phyloP scores from a whole-genome alignment of 345 rosid genomes.

The Populus deltoides region DNA sequence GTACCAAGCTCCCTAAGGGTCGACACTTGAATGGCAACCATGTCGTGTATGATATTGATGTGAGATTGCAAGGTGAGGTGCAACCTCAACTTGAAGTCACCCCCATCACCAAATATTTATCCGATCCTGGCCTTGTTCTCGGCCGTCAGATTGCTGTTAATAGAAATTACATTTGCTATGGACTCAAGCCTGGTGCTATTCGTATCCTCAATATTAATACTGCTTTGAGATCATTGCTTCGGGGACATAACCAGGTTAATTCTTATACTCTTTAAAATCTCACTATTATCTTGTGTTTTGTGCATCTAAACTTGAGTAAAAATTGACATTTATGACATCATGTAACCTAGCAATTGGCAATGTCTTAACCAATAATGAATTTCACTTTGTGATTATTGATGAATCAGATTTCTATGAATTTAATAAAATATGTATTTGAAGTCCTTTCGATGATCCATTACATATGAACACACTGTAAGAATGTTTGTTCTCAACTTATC shows the following conservation, averaged over 20 bases:
- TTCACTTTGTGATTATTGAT: background rate
- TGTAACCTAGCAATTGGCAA: background rate
- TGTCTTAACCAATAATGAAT: background rate
- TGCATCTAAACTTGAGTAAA: background rate
- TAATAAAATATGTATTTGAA: background rate
- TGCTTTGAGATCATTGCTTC: constrained; percentile 72
- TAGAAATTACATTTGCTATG: constrained; percentile 74
- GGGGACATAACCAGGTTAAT: constrained; percentile 76
- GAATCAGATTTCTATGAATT: background rate
- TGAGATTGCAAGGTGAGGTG: constrained; percentile 54
- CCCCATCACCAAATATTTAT: constrained; percentile 83
- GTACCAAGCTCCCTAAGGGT: constrained; percentile 58
- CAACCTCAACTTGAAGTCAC: constrained; percentile 88
- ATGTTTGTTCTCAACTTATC: background rate
- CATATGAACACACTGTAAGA: background rate
- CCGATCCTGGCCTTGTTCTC: constrained; percentile 75
- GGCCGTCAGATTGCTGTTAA: constrained; percentile 90
- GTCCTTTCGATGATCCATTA: background rate
- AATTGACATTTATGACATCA: background rate
- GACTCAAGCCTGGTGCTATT: constrained; percentile 75
- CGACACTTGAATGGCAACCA: constrained; percentile 53
- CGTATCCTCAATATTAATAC: constrained; percentile 82
- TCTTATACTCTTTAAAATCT: background rate
- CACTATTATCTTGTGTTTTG: background rate
- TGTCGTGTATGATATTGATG: constrained; percentile 64